Conservation (phyloP, 164 flowering plant genomes). For the Sextonia rubra region DNA sequence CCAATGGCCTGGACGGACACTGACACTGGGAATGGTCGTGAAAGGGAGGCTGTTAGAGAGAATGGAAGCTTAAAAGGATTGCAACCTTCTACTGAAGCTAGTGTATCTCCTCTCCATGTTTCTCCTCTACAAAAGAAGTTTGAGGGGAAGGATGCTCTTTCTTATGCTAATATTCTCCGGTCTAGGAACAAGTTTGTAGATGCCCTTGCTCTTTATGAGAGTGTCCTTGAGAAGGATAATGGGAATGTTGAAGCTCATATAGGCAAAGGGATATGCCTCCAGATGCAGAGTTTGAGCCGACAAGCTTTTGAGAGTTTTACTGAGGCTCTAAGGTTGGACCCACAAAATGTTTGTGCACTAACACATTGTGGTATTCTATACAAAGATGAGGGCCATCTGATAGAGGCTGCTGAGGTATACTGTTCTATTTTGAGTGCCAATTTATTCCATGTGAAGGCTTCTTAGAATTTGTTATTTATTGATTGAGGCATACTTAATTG, state of each 20-base stretch:
- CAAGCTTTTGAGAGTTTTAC: constrained; percentile 84
- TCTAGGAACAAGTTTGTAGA: constrained; percentile 90
- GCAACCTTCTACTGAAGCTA: constrained; percentile 28
- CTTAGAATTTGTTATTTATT: background rate
- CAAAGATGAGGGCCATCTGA: constrained; percentile 90
- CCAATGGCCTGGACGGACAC: constrained; percentile 54
- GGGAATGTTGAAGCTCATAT: constrained; percentile 79
- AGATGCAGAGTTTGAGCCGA: constrained; percentile 78
- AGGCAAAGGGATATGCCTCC: constrained; percentile 96
- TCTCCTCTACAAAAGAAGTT: constrained; percentile 36
- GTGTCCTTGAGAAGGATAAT: constrained; percentile 60
- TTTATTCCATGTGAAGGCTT: background rate
- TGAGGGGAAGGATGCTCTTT: constrained; percentile 78
- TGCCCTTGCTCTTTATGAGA: constrained; percentile 77
- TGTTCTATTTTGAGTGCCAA: background rate
- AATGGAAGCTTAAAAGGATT: constrained; percentile 44
- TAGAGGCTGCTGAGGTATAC: constrained; percentile 95
- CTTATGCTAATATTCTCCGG: constrained; percentile 89
- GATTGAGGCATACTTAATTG: background rate
- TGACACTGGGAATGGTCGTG: constrained; percentile 33
- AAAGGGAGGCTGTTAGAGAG: constrained; percentile 28
- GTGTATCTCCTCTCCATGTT: constrained; percentile 24
- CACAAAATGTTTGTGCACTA: constrained; percentile 88
- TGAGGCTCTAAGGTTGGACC: constrained; percentile 83
- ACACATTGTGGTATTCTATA: constrained; percentile 92